These are phyloP conservation scores for Puccinia polysora DNA, from an alignment of 1,284 basidiomycete species.

Conservation along the genomic window DNA sequence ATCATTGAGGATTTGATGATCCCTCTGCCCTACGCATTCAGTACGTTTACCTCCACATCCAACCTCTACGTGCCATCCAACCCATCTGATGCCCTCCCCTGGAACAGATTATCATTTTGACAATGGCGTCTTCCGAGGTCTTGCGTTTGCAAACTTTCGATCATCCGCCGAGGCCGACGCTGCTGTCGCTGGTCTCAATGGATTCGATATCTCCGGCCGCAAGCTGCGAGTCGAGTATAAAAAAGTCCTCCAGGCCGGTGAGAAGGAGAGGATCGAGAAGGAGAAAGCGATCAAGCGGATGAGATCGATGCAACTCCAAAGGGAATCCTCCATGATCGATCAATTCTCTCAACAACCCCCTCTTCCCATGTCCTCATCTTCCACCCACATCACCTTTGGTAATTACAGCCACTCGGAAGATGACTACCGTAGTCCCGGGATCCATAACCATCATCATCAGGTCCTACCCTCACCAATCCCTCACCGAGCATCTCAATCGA, in stretches of 20 bases:
- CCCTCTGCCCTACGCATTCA: slow-evolving; percentile 99
- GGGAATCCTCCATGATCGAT: slow-evolving; percentile 35
- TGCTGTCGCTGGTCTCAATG: slow-evolving; percentile 89
- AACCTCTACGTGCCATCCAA: slow-evolving; percentile 43
- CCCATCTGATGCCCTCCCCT: too few relatives aligned
- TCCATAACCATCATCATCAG: slow-evolving; percentile 11
- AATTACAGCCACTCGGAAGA: slow-evolving; percentile 1
- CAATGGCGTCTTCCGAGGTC: slow-evolving; percentile 89
- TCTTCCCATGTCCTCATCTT: slow-evolving; percentile 7
- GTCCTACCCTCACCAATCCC: background rate
- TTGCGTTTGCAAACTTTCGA: slow-evolving; percentile 98
- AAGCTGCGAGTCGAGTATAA: slow-evolving; percentile 99
- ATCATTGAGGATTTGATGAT: slow-evolving; percentile 72
- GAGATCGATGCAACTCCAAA: slow-evolving; percentile 82
- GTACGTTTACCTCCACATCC: slow-evolving; percentile 55
- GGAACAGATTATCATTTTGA: slow-evolving; percentile 66
- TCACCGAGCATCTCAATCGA: slow-evolving; percentile 4
- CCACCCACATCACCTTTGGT: slow-evolving; percentile 15
- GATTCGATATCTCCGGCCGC: slow-evolving; percentile 87
- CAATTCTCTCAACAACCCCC: slow-evolving; percentile 7
- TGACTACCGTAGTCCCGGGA: background rate
- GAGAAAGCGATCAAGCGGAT: slow-evolving; percentile 98
- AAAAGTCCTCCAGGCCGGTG: slow-evolving; percentile 95
- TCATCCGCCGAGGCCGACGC: slow-evolving; percentile 85
- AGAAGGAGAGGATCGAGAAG: slow-evolving; percentile 97